Conservation (phyloP, 2,329 filamentous ascomycete genomes). For the Nemania sp. region DNA sequence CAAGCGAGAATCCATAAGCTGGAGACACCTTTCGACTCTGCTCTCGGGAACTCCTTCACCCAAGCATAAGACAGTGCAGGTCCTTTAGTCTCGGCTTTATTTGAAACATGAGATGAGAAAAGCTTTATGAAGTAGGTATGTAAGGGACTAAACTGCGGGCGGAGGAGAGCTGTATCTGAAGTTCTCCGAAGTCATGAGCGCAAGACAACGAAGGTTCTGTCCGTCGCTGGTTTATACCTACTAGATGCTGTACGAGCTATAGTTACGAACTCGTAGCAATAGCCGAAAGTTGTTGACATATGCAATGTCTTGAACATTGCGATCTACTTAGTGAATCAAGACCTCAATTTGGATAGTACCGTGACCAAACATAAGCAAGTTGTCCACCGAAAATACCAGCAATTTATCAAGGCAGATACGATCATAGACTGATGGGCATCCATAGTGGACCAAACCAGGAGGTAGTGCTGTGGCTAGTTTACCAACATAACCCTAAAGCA, state of each 20-base stretch:
- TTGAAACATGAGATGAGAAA: slow-evolving; percentile 25
- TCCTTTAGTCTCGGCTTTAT: slow-evolving; percentile 23
- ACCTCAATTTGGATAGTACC: too few species aligned
- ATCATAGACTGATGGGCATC: too few species aligned
- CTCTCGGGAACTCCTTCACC: slow-evolving; percentile 23
- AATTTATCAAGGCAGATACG: too few species aligned
- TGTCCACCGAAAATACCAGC: too few species aligned
- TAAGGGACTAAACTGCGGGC: slow-evolving; percentile 23
- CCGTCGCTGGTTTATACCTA: slow-evolving; percentile 18
- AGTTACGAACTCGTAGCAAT: neutral
- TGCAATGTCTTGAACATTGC: too few species aligned
- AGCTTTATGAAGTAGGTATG: slow-evolving; percentile 28
- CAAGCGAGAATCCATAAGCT: slow-evolving; percentile 24
- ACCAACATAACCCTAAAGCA: too few species aligned
- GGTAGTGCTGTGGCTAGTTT: too few species aligned
- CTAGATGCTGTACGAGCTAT: slow-evolving; percentile 3
- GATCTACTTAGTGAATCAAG: neutral
- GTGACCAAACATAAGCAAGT: too few species aligned
- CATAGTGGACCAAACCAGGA: too few species aligned
- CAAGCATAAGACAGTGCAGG: slow-evolving; percentile 18
- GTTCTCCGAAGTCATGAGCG: slow-evolving; percentile 26
- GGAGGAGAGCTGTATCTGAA: slow-evolving; percentile 26
- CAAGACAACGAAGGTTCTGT: slow-evolving; percentile 30
- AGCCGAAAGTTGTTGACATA: neutral
- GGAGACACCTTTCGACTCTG: slow-evolving; percentile 26